These are phyloP conservation scores for Lachnellula hyalina DNA, from an alignment of 2,329 filamentous ascomycete species.

Conservation along the genomic window DNA sequence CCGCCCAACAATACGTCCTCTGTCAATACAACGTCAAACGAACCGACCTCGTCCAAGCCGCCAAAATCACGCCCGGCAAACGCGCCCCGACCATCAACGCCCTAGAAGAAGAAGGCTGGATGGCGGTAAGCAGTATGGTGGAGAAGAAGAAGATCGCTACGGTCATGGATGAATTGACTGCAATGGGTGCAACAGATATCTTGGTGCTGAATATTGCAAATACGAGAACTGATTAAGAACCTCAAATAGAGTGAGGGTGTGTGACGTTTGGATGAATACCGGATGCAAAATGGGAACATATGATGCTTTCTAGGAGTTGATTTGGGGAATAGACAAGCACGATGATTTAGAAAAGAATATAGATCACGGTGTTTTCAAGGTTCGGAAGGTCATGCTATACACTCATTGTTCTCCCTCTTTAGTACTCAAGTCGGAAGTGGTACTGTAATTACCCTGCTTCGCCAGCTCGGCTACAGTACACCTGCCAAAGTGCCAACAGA, in stretches of 20 bases:
- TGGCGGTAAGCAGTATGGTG: constrained; percentile 87
- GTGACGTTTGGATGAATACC: not conserved
- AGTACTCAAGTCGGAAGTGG: too few species aligned
- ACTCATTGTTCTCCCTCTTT: too few species aligned
- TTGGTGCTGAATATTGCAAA: constrained; percentile 32
- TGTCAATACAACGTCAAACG: constrained; percentile 95
- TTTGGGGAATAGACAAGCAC: too few species aligned
- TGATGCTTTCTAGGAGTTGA: not conserved
- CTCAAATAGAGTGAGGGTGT: too few species aligned
- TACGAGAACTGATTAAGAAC: constrained; percentile 24
- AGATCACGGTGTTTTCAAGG: too few species aligned
- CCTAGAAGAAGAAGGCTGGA: constrained; percentile 84
- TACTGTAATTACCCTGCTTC: too few species aligned
- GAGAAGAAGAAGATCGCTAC: constrained; percentile 33
- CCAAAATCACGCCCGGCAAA: constrained; percentile 83
- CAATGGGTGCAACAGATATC: constrained; percentile 31
- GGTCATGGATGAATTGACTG: constrained; percentile 32
- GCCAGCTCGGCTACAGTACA: too few species aligned
- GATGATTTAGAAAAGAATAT: too few species aligned
- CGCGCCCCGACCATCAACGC: constrained; percentile 88
- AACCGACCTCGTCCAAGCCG: constrained; percentile 58
- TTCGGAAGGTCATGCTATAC: too few species aligned
- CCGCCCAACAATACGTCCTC: constrained; percentile 86
- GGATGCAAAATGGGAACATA: not conserved
- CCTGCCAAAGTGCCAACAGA: too few species aligned